Evolutionary conservation across 495 filamentous ascomycete genomes (phyloP), one percentile per base, ranked within the genome.

Genomic region (Entonaema liquescens): DNA sequence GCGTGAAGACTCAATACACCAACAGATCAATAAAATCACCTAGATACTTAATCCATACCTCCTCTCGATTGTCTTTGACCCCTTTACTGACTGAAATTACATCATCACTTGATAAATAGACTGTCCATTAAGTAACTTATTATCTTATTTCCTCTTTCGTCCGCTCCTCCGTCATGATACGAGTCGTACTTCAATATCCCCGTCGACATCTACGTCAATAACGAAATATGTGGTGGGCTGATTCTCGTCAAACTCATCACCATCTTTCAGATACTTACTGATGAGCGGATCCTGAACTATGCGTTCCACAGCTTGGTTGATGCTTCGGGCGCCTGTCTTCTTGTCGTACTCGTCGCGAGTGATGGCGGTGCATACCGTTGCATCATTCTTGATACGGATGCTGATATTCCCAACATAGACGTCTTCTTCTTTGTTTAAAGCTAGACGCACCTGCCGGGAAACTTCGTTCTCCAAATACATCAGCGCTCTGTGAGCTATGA

Each of bases 251-350:
- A 70, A 60, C 19, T 70, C 33, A n/a, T 70, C 67, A 23, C 55
- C 60, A 35, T 59, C 25, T 12, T 55, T 60, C 25, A 70, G 36
- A 26, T 70, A 70, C 2, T 65, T 42, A 28, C 47, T 60, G 6
- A 64, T 42, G 35, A 70, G 55, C 35, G 54, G 47, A 13, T 60
- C 61, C 36, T 65, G 23, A 26, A 70, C 33, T 7, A 36, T 19
- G 28, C 61, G 19, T 33, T 70, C 61, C 7, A 70, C 55, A 0
- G 44, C 55, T 25, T 40, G 54, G 6, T 13, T n/a, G n/a, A 70
- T 70, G 29, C 67, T 70, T 7, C 67, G 60, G 12, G 67, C 67
- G 28, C 67, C 67, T 6, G 55, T 65, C 44, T 64, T 36, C 47
- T 55, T 65, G 19, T 60, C 67, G 11, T 70, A 70, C 28, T 59